A percentile compares a stretch with the other conserved stretches of the same genome.
Evolutionary conservation across 805 yeast genomes (phyloP).

Genomic region (Candida rishiriensis): DNA sequence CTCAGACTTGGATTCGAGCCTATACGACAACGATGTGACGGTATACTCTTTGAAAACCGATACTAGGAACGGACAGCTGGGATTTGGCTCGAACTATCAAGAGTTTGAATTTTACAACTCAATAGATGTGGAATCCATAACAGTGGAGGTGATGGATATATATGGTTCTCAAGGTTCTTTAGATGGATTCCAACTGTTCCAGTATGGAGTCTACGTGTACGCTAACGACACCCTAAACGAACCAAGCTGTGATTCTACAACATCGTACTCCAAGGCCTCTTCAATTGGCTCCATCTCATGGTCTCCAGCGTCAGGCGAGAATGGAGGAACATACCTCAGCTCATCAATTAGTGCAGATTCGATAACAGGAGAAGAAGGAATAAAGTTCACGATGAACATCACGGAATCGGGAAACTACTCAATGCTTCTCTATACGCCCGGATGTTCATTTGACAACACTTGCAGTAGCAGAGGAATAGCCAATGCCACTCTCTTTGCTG

Average conservation of each 20-base stretch:
- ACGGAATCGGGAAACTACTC: slow-evolving; percentile 72
- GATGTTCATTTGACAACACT: slow-evolving; percentile 65
- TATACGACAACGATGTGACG: slow-evolving; percentile 2
- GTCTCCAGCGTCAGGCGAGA: slow-evolving; percentile 12
- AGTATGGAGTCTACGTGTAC: slow-evolving; percentile 54
- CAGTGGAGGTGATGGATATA: slow-evolving; percentile 59
- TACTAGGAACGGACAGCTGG: slow-evolving; percentile 19
- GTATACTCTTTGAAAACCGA: slow-evolving; percentile 12
- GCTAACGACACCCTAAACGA: slow-evolving; percentile 74
- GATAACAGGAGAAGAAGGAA: slow-evolving; percentile 32
- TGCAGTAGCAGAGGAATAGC: slow-evolving; percentile 73
- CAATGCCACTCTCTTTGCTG: slow-evolving; percentile 62
- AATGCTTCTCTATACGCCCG: slow-evolving; percentile 77
- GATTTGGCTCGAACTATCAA: slow-evolving; percentile 51
- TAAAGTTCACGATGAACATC: slow-evolving; percentile 63
- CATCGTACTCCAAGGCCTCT: slow-evolving; percentile 6
- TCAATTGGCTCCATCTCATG: slow-evolving; percentile 21
- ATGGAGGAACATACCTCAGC: slow-evolving; percentile 19
- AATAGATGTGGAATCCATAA: slow-evolving; percentile 55
- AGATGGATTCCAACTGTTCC: slow-evolving; percentile 68
- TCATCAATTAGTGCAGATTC: slow-evolving; percentile 26
- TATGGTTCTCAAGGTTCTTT: slow-evolving; percentile 69
- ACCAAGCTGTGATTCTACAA: slow-evolving; percentile 45
- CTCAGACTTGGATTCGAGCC: slow-evolving; percentile 25
- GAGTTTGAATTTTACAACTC: slow-evolving; percentile 79